phyloP scores from a whole-genome alignment of 2,329 filamentous ascomycete genomes.

The Amauroascus verrucosus region DNA sequence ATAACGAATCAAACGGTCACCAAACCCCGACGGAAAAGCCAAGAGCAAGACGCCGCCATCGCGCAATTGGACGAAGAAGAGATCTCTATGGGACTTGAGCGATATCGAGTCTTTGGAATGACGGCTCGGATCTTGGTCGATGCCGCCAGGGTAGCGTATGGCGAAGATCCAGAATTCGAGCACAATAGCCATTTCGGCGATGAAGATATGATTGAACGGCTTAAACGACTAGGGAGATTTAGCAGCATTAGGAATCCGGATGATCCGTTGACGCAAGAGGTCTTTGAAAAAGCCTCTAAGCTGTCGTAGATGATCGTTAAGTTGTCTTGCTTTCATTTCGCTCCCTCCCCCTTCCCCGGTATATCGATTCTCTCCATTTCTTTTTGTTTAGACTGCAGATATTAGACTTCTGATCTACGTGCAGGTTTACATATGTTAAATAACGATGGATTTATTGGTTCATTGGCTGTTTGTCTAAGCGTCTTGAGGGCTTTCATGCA shows the following conservation, averaged over 20 bases:
- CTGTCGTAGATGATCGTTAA: conserved; percentile 21
- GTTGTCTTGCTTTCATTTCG: not conserved
- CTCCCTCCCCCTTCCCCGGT: not conserved
- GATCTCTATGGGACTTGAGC: conserved; percentile 38
- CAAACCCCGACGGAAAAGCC: conserved; percentile 40
- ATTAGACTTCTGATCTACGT: conserved; percentile 4
- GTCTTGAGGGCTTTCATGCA: conserved; percentile 2
- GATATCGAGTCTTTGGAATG: conserved; percentile 90
- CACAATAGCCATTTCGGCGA: conserved; percentile 55
- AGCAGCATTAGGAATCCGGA: conserved; percentile 42
- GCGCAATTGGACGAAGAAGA: conserved; percentile 37
- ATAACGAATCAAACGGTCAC: conserved; percentile 60
- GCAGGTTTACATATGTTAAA: not conserved
- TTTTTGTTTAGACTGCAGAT: conserved; percentile 4
- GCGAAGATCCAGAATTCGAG: conserved; percentile 73
- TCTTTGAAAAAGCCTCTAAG: conserved; percentile 43
- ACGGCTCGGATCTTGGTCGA: conserved; percentile 85
- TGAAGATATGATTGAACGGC: conserved; percentile 52
- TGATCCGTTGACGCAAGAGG: conserved; percentile 44
- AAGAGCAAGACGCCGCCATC: conserved; percentile 34
- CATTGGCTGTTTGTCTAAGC: not conserved
- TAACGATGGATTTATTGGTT: not conserved
- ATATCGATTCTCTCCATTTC: not conserved
- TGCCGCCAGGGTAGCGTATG: conserved; percentile 74
- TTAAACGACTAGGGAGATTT: conserved; percentile 49